A percentile compares a stretch with the other conserved stretches of the same genome.
These are phyloP conservation scores for Mentha longifolia DNA, from an alignment of 257 asterid genomes.

Conservation along the genomic window DNA sequence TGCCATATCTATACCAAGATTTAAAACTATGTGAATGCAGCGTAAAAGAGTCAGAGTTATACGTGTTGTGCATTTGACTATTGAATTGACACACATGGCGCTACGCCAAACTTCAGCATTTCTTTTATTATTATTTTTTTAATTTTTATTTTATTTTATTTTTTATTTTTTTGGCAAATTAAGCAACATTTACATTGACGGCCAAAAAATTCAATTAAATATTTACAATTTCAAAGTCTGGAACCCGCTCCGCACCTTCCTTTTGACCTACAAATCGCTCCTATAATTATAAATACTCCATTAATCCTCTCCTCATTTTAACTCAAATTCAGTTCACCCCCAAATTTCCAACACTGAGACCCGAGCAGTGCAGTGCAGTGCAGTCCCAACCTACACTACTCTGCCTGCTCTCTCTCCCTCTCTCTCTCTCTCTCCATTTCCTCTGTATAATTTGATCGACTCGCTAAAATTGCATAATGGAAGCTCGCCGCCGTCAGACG, in stretches of 20 bases:
- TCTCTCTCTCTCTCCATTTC: background rate
- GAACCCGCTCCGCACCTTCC: background rate
- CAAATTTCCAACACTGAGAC: constrained; percentile 2
- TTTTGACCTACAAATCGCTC: background rate
- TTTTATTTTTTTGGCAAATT: too few species aligned
- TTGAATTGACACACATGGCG: background rate
- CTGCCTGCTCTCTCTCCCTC: constrained; percentile 12
- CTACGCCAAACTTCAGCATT: background rate
- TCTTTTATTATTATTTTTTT: too few species aligned
- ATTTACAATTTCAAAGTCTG: background rate
- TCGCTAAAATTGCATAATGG: constrained; percentile 6
- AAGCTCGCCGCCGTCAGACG: constrained; percentile 28
- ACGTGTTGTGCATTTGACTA: constrained; percentile 26
- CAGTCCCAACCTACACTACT: background rate
- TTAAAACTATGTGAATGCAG: background rate
- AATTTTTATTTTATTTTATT: too few species aligned
- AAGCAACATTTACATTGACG: background rate
- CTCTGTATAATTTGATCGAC: too few species aligned
- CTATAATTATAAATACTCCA: constrained; percentile 9
- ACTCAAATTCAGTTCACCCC: background rate
- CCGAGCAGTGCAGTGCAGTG: background rate
- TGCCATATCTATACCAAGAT: background rate
- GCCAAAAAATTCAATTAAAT: background rate
- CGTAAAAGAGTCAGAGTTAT: background rate
- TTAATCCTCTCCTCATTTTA: background rate